phyloP scores from a whole-genome alignment of 2,329 filamentous ascomycete genomes.

The Botryosphaeria dothidea region DNA sequence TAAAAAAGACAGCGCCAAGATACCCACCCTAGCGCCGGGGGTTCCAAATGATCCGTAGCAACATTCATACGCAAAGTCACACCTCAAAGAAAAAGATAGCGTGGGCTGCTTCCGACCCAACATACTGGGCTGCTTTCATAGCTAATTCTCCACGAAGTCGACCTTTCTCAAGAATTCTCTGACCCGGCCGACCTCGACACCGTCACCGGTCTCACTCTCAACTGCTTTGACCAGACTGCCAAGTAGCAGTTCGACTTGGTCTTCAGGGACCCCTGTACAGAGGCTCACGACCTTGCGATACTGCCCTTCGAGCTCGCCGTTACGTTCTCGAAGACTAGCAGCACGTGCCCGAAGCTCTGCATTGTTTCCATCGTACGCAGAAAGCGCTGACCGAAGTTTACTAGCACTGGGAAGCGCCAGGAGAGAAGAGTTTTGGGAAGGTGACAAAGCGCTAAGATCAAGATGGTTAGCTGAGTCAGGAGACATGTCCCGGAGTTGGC shows the following conservation, averaged over 20 bases:
- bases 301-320: slow-evolving; percentile 80
- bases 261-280: slow-evolving; percentile 78
- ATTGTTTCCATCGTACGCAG: slow-evolving; percentile 71
- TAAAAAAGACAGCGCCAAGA: too few relatives aligned
- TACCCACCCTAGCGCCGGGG: too few relatives aligned
- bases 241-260: slow-evolving; percentile 76
- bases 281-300: slow-evolving; percentile 86
- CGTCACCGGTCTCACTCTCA: slow-evolving; percentile 75
- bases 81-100: background rate
- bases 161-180: slow-evolving; percentile 78
- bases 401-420: slow-evolving; percentile 26
- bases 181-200: slow-evolving; percentile 72
- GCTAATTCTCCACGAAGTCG: slow-evolving; percentile 55
- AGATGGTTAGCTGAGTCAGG: slow-evolving; percentile 39
- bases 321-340: slow-evolving; percentile 71
- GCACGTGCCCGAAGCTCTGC: slow-evolving; percentile 67
- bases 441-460: slow-evolving; percentile 15
- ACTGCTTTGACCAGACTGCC: slow-evolving; percentile 82
- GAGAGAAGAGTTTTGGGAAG: slow-evolving; percentile 15
- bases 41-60: too few relatives aligned
- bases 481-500: slow-evolving; percentile 1
- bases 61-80: too few relatives aligned
- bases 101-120: background rate
- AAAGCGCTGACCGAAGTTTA: slow-evolving; percentile 64
- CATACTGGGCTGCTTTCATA: background rate